phyloP scores from a whole-genome alignment of 352 stramenopile species.

The Phytopythium ostracodes region DNA sequence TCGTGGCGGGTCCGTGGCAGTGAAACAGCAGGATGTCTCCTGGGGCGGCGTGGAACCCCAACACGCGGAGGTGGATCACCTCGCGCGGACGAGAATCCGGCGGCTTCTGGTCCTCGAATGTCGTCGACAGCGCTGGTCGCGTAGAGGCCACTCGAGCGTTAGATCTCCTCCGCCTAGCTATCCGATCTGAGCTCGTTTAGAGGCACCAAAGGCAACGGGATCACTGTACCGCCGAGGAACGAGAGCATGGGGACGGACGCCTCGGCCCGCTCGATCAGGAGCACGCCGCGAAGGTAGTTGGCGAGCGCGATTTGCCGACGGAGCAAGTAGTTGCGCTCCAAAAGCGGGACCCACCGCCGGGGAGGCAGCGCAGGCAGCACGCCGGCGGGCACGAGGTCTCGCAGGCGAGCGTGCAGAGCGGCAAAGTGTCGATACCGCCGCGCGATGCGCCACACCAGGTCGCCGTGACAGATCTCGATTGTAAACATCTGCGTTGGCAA shows the following conservation, averaged over 20 bases:
- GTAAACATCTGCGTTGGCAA: conserved; percentile 30
- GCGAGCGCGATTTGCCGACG: conserved; percentile 31
- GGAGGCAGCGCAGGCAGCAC: conserved; percentile 31
- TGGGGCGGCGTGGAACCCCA: conserved; percentile 42
- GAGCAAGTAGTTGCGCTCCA: conserved; percentile 38
- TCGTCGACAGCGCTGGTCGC: conserved; percentile 3
- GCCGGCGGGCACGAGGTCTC: background rate
- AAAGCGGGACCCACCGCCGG: conserved; percentile 29
- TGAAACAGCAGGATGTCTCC: conserved; percentile 65
- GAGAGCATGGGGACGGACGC: conserved; percentile 40
- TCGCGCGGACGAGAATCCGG: conserved; percentile 18
- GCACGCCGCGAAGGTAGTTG: conserved; percentile 39
- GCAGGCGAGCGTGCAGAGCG: conserved; percentile 26
- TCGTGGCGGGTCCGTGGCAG: conserved; percentile 36
- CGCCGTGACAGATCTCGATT: conserved; percentile 30
- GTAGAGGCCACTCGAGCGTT: background rate
- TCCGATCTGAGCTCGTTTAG: too few species aligned
- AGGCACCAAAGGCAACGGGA: background rate
- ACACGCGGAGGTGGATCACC: conserved; percentile 57
- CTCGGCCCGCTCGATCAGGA: conserved; percentile 35
- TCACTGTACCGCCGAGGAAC: conserved; percentile 46
- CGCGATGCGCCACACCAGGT: conserved; percentile 39
- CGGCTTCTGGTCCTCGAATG: background rate
- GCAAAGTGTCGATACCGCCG: conserved; percentile 47
- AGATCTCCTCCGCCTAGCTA: background rate